Evolutionary conservation across 257 asterid genomes (phyloP), one percentile per base, ranked within the genome.

Genomic region (Datura wrightii): DNA sequence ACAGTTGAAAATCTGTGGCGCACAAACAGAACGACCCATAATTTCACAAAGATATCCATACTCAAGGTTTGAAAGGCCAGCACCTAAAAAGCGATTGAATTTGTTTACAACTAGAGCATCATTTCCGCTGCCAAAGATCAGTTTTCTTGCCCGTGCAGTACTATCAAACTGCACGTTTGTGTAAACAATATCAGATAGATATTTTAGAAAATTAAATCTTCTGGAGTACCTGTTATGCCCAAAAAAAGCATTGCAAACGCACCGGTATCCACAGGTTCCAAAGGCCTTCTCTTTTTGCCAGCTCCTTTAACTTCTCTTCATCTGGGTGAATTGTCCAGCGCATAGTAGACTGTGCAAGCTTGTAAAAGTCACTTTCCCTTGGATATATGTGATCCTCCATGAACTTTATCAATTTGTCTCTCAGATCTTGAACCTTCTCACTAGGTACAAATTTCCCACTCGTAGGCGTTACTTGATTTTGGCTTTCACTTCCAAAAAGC

Each of bases 241-340:
- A 55, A 4, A 71, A 18, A 70, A 42, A n/a, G 0, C 5, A 37
- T n/a, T 71, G 79, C 79, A 42, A 71, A 89, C 97, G 83, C 90
- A 96, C 98, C 79, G 99, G 99, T 91, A 96, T 93, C 52, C 59
- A 96, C 89, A 96, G 89, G 90, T 96, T 96, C 99, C 98, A 96
- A 34, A 94, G 89, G 87, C 99, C 98, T 90, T 92, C 91, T 67
- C 79, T 87, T 87, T 89, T 94, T 0, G 98, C 99, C 81, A 94
- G 93, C 76, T 93, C 93, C 91, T 94, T 96, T 86, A 96, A 86
- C 88, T 88, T 92, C 93, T 96, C 99, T 90, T 96, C 99, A 19
- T 86, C 90, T 3, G 99, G 99, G 87, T 94, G 99, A 90, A 94
- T 58, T 70, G 97, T 86, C 98, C 99, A 94, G 58, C 99, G 98